These are phyloP conservation scores for Vaccinium darrowii DNA, from an alignment of 148 eudicot genomes.

Conservation along the genomic window DNA sequence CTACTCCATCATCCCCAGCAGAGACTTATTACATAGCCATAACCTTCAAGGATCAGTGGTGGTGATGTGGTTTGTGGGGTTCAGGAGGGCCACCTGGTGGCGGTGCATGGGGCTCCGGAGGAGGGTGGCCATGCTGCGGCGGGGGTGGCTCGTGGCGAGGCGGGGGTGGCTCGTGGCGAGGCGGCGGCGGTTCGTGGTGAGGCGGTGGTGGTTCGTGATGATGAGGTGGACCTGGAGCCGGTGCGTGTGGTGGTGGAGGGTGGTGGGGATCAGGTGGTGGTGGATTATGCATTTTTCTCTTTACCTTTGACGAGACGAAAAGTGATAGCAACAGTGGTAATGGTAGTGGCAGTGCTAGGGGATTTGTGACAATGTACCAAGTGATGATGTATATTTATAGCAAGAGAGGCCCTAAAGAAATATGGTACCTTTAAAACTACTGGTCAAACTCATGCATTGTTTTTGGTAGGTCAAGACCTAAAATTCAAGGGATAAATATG, in stretches of 20 bases:
- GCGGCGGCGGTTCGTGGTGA: background rate
- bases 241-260: conserved; percentile 8
- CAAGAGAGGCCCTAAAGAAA: background rate
- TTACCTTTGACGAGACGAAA: background rate
- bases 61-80: conserved; percentile 15
- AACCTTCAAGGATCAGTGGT: background rate
- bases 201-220: conserved; percentile 8
- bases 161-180: background rate
- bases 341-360: background rate
- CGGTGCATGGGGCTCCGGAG: conserved; percentile 7
- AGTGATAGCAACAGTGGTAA: background rate
- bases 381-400: background rate
- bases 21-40: background rate
- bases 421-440: background rate
- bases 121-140: conserved; percentile 8
- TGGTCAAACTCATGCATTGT: background rate
- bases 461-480: conserved; percentile 8
- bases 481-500: background rate
- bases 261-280: conserved; percentile 19
- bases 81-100: conserved; percentile 11
- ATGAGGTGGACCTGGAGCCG: conserved; percentile 10
- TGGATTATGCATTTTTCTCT: background rate
- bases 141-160: conserved; percentile 9
- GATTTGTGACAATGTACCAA: background rate
- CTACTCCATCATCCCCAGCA: background rate